Percentiles rank a stretch among this genome's conserved stretches.
These are phyloP conservation scores for Chytriomyces confervae DNA, from an alignment of 192 early-diverging fungal genomes.

Conservation along the genomic window DNA sequence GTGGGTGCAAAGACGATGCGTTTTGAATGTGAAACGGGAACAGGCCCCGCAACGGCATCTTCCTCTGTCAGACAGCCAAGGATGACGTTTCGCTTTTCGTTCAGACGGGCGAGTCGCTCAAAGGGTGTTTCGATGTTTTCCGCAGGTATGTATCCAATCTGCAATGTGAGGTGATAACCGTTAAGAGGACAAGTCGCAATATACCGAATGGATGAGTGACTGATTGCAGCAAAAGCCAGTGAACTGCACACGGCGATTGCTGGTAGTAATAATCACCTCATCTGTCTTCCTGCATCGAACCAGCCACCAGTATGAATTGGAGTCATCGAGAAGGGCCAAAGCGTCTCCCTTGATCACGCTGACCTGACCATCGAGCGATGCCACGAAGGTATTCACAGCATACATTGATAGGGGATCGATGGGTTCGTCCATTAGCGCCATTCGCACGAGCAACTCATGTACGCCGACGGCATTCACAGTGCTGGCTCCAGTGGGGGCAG, in stretches of 20 bases:
- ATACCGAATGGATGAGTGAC: background rate
- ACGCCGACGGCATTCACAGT: no score
- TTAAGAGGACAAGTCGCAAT: background rate
- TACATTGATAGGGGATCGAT: constrained; percentile 82
- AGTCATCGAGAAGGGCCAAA: constrained; percentile 79
- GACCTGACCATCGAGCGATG: constrained; percentile 80
- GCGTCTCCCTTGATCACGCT: constrained; percentile 78
- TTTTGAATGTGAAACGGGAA: background rate
- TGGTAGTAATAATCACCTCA: constrained; percentile 51
- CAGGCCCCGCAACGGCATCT: background rate
- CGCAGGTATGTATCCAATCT: constrained; percentile 89
- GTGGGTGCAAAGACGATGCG: background rate
- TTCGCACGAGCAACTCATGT: background rate
- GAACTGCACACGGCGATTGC: background rate
- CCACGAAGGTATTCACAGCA: constrained; percentile 83
- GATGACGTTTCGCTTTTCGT: constrained; percentile 73
- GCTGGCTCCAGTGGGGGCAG: no score
- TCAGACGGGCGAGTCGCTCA: constrained; percentile 78
- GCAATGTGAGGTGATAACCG: background rate
- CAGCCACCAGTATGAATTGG: constrained; percentile 81
- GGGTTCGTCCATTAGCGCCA: constrained; percentile 33
- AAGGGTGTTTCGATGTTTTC: constrained; percentile 86
- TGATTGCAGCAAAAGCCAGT: background rate
- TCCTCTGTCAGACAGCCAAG: constrained; percentile 6
- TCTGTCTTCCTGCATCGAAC: constrained; percentile 63